Percentiles rank a stretch among this genome's conserved stretches.
Conservation (phyloP, 225 moss, liverwort and hornwort species). For the Takakia lepidozioides region DNA sequence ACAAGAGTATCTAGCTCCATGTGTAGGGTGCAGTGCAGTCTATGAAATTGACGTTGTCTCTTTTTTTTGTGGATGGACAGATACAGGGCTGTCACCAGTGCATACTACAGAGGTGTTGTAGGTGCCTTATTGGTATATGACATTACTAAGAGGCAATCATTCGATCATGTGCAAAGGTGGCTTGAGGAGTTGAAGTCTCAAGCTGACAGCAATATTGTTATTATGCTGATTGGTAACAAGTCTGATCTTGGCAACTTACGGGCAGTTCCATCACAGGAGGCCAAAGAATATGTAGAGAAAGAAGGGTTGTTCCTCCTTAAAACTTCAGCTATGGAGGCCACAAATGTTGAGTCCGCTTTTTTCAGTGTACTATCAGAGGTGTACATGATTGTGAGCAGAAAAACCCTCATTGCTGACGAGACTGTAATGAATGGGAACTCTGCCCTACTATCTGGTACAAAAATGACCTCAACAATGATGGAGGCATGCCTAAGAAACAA, state of each 20-base stretch:
- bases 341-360: constrained; percentile 49
- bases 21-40: no score
- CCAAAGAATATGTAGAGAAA: constrained; percentile 46
- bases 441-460: no score
- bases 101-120: constrained; percentile 52
- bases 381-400: constrained; percentile 58
- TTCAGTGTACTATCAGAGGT: constrained; percentile 46
- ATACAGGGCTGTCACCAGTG: constrained; percentile 54
- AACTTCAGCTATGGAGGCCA: constrained; percentile 51
- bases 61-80: constrained; percentile 13
- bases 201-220: constrained; percentile 47
- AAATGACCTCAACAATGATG: no score
- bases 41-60: no score
- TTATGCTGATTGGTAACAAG: constrained; percentile 53
- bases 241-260: constrained; percentile 39
- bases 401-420: constrained; percentile 50
- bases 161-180: constrained; percentile 55
- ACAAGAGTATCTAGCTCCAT: no score
- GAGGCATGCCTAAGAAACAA: no score
- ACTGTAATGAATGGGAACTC: no score
- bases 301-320: constrained; percentile 48
- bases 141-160: constrained; percentile 52
- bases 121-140: constrained; percentile 61
- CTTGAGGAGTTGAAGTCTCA: constrained; percentile 52
- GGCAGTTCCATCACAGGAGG: constrained; percentile 47